Percentiles rank a stretch among this genome's conserved stretches.
These are phyloP conservation scores for Albifimbria verrucaria DNA, from an alignment of 2,329 filamentous ascomycete species.

Conservation along the genomic window DNA sequence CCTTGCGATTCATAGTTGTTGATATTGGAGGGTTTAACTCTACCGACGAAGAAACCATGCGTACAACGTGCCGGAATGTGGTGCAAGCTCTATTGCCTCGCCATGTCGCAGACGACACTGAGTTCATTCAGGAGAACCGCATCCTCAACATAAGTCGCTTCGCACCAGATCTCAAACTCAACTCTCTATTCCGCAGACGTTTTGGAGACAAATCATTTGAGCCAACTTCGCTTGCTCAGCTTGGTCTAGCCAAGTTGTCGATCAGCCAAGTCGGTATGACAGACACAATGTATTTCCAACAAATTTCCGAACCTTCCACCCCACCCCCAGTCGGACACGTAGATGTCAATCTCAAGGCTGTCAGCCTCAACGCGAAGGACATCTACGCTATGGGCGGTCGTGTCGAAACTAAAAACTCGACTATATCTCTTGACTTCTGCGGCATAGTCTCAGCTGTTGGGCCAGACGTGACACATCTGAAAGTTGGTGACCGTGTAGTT, in stretches of 20 bases:
- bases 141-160: conserved; percentile 17
- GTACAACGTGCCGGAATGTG: background rate
- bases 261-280: conserved; percentile 9
- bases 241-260: conserved; percentile 6
- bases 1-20: background rate
- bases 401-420: conserved; percentile 16
- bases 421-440: conserved; percentile 19
- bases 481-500: conserved; percentile 22
- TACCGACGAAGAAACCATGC: background rate
- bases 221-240: background rate
- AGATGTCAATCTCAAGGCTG: background rate
- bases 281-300: conserved; percentile 17
- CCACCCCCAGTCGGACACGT: conserved; percentile 6
- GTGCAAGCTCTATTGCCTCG: background rate
- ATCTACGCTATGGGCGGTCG: conserved; percentile 21
- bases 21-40: background rate
- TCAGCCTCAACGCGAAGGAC: conserved; percentile 21
- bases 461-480: conserved; percentile 8
- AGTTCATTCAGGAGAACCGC: conserved; percentile 2
- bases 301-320: conserved; percentile 3
- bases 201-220: background rate
- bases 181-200: conserved; percentile 14
- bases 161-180: conserved; percentile 13
- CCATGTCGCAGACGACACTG: conserved; percentile 1
- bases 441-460: conserved; percentile 21